Percentiles rank a stretch among this genome's conserved stretches.
Conservation (phyloP, 495 filamentous ascomycete species). For the Penicillium antarcticum region DNA sequence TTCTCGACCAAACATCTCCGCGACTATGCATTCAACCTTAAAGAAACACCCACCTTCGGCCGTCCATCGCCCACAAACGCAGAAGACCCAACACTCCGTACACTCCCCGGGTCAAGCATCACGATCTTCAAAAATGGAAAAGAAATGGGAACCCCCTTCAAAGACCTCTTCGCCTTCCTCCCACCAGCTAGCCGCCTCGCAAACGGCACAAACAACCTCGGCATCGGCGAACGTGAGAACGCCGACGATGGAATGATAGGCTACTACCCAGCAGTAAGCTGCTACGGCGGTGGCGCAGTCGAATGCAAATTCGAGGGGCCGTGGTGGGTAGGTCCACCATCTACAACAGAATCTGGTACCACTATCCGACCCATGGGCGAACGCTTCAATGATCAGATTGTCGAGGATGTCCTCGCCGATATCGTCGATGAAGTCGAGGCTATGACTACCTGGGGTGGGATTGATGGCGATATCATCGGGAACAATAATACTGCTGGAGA, state of each 20-base stretch:
- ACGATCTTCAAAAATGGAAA: conserved; percentile 90
- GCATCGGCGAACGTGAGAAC: conserved; percentile 70
- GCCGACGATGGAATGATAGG: conserved; percentile 92
- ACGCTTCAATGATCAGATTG: conserved; percentile 90
- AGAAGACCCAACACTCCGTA: conserved; percentile 67
- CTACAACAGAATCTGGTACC: conserved; percentile 29
- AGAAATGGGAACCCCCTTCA: conserved; percentile 82
- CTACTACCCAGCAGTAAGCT: conserved; percentile 91
- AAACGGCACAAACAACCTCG: conserved; percentile 57
- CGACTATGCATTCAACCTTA: conserved; percentile 54
- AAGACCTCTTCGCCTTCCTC: conserved; percentile 84
- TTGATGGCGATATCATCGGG: conserved; percentile 36
- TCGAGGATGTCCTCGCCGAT: conserved; percentile 89
- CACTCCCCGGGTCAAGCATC: conserved; percentile 80
- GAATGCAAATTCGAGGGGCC: conserved; percentile 87
- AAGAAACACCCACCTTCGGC: conserved; percentile 45
- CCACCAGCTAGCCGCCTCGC: conserved; percentile 76
- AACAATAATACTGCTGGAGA: conserved; percentile 27
- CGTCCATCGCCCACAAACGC: conserved; percentile 63
- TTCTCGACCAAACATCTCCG: conserved; percentile 85
- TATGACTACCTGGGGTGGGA: conserved; percentile 46
- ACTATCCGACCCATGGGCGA: conserved; percentile 63
- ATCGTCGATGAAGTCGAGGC: conserved; percentile 85
- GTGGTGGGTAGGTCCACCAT: conserved; percentile 82
- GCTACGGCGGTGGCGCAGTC: conserved; percentile 85